Conservation (phyloP, 441 rosid genomes). For the Hypseocharis bilobata region DNA sequence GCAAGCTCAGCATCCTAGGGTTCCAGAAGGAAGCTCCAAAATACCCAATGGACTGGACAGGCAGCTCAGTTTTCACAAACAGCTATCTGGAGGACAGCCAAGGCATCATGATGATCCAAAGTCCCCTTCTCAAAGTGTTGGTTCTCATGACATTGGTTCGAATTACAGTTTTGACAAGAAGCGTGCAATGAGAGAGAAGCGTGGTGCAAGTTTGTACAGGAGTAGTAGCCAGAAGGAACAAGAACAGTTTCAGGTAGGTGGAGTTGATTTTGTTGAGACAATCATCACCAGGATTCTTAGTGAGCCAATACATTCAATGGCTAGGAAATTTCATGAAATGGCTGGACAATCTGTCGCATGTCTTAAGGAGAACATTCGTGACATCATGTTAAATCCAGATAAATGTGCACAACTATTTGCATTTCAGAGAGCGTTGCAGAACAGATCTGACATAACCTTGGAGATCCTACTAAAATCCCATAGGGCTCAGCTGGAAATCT, state of each 20-base stretch:
- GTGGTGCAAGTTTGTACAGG: conserved; percentile 46
- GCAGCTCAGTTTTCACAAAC: conserved; percentile 63
- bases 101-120: conserved; percentile 37
- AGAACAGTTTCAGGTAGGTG: conserved; percentile 41
- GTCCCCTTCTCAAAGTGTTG: conserved; percentile 56
- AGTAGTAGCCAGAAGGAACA: conserved; percentile 54
- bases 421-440: conserved; percentile 48
- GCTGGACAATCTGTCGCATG: conserved; percentile 45
- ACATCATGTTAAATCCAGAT: conserved; percentile 56
- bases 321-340: conserved; percentile 75
- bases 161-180: conserved; percentile 56
- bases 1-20: conserved; percentile 36
- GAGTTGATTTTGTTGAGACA: conserved; percentile 62
- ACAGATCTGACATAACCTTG: conserved; percentile 54
- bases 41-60: conserved; percentile 50
- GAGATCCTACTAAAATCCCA: conserved; percentile 57
- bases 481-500: conserved; percentile 69
- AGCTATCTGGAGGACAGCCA: conserved; percentile 17
- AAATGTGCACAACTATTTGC: conserved; percentile 46
- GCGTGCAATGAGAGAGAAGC: conserved; percentile 43
- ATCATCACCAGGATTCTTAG: conserved; percentile 55
- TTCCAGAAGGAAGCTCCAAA: conserved; percentile 46
- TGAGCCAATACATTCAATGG: conserved; percentile 66
- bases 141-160: conserved; percentile 53
- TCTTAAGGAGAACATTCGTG: conserved; percentile 62